Percentiles rank a stretch among this genome's conserved stretches.
These are phyloP conservation scores for Przewalskia tangutica DNA, from an alignment of 257 asterid genomes.

Conservation along the genomic window DNA sequence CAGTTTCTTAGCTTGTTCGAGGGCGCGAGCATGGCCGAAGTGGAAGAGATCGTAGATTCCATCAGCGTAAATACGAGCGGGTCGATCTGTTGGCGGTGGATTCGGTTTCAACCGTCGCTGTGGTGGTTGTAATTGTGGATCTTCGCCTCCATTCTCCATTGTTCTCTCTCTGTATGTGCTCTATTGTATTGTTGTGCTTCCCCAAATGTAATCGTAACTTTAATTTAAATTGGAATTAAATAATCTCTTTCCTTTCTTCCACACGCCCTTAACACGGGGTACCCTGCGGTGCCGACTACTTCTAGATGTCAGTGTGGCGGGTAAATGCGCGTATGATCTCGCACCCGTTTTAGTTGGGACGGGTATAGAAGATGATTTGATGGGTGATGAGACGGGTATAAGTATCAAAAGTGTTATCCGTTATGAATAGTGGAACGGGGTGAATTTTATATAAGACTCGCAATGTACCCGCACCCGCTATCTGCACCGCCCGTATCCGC, in stretches of 20 bases:
- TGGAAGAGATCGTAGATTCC: conserved; percentile 99
- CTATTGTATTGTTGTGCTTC: not conserved
- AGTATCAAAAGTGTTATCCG: too few relatives aligned
- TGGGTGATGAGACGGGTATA: too few relatives aligned
- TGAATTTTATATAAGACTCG: too few relatives aligned
- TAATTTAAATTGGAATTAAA: not conserved
- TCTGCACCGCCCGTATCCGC: too few relatives aligned
- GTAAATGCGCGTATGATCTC: too few relatives aligned
- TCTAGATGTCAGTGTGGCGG: too few relatives aligned
- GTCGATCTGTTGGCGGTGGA: conserved; percentile 50
- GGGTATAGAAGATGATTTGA: too few relatives aligned
- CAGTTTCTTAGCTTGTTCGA: conserved; percentile 89
- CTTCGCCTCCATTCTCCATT: conserved; percentile 8
- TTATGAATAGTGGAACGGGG: too few relatives aligned
- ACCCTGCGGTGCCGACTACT: not conserved
- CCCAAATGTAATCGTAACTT: not conserved
- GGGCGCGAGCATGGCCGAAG: conserved; percentile 97
- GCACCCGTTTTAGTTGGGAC: too few relatives aligned
- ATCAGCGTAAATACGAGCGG: conserved; percentile 84
- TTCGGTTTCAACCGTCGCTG: conserved; percentile 1
- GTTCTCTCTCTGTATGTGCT: not conserved
- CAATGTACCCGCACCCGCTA: too few relatives aligned
- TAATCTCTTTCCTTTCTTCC: not conserved
- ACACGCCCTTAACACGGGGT: too few relatives aligned
- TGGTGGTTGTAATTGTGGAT: not conserved